These are phyloP conservation scores for Rhizophagus clarus DNA, from an alignment of 192 early-diverging fungal species.

Conservation along the genomic window DNA sequence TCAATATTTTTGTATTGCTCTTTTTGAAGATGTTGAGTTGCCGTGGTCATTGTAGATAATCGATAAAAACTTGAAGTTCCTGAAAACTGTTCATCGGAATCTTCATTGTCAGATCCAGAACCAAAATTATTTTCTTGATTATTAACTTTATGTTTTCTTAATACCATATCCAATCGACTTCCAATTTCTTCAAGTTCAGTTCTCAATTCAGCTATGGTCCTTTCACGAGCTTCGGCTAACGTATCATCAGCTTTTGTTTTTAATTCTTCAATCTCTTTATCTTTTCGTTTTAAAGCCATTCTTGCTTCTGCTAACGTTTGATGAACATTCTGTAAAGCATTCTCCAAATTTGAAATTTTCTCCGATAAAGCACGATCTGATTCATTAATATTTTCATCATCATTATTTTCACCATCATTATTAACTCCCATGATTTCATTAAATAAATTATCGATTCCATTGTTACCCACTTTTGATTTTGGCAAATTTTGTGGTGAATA, in stretches of 20 bases:
- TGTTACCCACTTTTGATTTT: background rate
- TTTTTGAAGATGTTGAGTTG: conserved; percentile 30
- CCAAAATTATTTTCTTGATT: background rate
- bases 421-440: conserved; percentile 32
- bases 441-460: conserved; percentile 30
- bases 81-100: conserved; percentile 5
- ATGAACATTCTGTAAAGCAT: conserved; percentile 17
- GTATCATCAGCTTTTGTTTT: conserved; percentile 30
- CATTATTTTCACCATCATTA: background rate
- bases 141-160: conserved; percentile 32
- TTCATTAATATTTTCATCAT: background rate
- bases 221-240: conserved; percentile 25
- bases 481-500: background rate
- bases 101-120: background rate
- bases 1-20: conserved; percentile 29
- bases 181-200: conserved; percentile 42
- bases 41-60: conserved; percentile 28
- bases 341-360: conserved; percentile 29
- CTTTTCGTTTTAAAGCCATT: conserved; percentile 25
- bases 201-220: conserved; percentile 32
- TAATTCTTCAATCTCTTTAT: conserved; percentile 32
- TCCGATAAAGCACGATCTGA: background rate
- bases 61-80: conserved; percentile 18
- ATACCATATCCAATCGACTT: conserved; percentile 34
- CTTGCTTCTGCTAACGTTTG: conserved; percentile 25